Conservation (phyloP, 257 asterid genomes). For the Solanum clarkiae region DNA sequence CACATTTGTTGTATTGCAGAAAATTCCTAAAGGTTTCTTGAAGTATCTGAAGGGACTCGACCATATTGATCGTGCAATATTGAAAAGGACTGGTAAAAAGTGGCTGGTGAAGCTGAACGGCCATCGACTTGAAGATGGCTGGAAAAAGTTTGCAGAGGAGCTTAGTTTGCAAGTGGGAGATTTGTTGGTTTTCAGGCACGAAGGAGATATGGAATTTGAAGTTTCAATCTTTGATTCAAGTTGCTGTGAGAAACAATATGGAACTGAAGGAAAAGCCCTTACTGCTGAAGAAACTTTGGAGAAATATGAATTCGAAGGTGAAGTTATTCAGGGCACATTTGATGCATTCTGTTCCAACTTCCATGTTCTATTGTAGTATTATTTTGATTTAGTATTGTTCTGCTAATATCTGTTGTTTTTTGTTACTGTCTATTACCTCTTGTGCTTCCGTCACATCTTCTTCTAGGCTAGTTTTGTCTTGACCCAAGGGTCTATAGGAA, state of each 20-base stretch:
- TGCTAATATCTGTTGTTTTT: no score
- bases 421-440: no score
- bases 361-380: no score
- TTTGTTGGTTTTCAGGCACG: neutral
- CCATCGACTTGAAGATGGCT: neutral
- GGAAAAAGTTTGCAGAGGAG: neutral
- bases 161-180: neutral
- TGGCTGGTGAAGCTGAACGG: neutral
- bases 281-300: neutral
- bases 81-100: neutral
- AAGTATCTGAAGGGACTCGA: neutral
- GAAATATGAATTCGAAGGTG: neutral
- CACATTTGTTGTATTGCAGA: neutral
- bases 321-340: no score
- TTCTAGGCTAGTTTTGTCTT: no score
- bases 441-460: no score
- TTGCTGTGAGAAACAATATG: neutral
- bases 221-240: neutral
- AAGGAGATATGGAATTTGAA: neutral
- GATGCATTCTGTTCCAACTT: no score
- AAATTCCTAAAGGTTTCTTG: neutral
- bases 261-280: no score
- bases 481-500: no score
- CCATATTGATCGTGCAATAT: neutral
- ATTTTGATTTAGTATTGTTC: no score